Evolutionary conservation across 345 rosid species (phyloP).

Genomic region (Stellera chamaejasme): DNA sequence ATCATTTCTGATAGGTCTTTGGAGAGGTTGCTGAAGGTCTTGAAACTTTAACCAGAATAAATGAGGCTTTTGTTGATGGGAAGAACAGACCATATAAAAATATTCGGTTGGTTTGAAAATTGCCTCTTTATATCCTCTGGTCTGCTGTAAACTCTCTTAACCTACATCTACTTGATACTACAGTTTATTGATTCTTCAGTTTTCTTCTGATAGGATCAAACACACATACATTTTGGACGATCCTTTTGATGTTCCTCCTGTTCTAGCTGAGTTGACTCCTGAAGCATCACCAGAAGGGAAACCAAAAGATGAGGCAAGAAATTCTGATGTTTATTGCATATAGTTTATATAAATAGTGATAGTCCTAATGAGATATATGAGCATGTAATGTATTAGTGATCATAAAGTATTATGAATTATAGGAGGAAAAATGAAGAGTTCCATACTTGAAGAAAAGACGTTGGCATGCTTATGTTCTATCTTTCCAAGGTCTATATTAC

Average conservation of each 20-base stretch:
- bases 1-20: slow-evolving; percentile 50
- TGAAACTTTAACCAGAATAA: slow-evolving; percentile 75
- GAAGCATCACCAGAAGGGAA: slow-evolving; percentile 91
- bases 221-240: slow-evolving; percentile 77
- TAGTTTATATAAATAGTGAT: too few relatives aligned
- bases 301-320: slow-evolving; percentile 76
- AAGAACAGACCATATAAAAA: slow-evolving; percentile 72
- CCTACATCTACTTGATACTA: slow-evolving; percentile 3
- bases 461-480: too few relatives aligned
- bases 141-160: neutral
- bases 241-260: slow-evolving; percentile 86
- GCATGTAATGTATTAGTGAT: too few relatives aligned
- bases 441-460: too few relatives aligned
- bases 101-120: slow-evolving; percentile 43
- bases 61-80: slow-evolving; percentile 86
- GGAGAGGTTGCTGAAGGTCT: slow-evolving; percentile 92
- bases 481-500: too few relatives aligned
- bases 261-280: slow-evolving; percentile 65
- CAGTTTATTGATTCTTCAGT: slow-evolving; percentile 2
- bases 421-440: too few relatives aligned
- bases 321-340: neutral
- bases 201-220: slow-evolving; percentile 49
- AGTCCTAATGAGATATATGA: too few relatives aligned
- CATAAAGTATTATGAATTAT: too few relatives aligned
- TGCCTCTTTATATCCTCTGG: neutral